These are phyloP conservation scores for Linderina pennispora DNA, from an alignment of 192 early-diverging fungal genomes.

Conservation along the genomic window DNA sequence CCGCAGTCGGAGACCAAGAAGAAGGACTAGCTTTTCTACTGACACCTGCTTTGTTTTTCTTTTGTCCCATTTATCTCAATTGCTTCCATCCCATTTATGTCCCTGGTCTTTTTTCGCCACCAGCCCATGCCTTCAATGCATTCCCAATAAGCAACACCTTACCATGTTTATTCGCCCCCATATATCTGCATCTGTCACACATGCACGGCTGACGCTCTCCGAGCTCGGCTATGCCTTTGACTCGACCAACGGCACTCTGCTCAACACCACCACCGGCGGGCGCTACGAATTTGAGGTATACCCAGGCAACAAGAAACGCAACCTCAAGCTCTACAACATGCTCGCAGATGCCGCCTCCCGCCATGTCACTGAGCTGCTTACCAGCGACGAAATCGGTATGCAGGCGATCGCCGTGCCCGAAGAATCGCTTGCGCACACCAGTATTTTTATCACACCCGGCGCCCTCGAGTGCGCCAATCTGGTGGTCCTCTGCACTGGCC, in stretches of 20 bases:
- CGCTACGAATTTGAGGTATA: constrained; percentile 5
- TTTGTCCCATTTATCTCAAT: not conserved
- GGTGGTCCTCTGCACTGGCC: constrained; percentile 25
- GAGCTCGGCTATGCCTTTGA: constrained; percentile 37
- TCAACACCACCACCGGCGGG: constrained; percentile 7
- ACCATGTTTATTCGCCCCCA: constrained; percentile 46
- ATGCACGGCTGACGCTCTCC: constrained; percentile 8
- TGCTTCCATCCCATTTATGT: not conserved
- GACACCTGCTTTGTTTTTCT: too few relatives aligned
- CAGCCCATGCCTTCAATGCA: not conserved
- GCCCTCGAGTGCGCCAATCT: constrained; percentile 22
- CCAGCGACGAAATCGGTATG: constrained; percentile 17
- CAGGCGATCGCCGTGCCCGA: constrained; percentile 28
- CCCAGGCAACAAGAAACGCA: constrained; percentile 3
- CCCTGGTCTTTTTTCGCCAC: not conserved
- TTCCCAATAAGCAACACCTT: too few relatives aligned
- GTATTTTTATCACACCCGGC: constrained; percentile 25
- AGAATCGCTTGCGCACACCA: constrained; percentile 16
- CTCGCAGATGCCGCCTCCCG: constrained; percentile 20
- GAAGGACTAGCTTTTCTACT: constrained; percentile 1
- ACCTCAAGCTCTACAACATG: constrained; percentile 14
- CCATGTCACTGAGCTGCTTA: constrained; percentile 12
- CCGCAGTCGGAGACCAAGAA: constrained; percentile 12
- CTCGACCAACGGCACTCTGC: constrained; percentile 12
- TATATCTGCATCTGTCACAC: constrained; percentile 7